Conservation (phyloP, 768 basidiomycete species). For the Coprinopsis strossmayeri region DNA sequence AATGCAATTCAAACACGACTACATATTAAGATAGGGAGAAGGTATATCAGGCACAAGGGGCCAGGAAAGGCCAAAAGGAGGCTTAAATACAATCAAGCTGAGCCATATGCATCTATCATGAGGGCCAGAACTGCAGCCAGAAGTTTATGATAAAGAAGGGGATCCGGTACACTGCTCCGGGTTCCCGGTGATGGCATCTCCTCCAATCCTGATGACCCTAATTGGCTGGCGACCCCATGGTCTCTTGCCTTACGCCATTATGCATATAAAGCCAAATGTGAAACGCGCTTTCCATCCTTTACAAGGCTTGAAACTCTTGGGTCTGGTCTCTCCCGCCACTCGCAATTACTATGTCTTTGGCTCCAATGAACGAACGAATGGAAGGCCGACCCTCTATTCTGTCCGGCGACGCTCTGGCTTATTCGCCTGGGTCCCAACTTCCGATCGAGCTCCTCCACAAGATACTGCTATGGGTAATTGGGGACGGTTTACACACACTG, state of each 20-base stretch:
- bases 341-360: too few relatives aligned
- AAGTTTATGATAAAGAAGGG: not conserved
- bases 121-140: too few relatives aligned
- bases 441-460: slow-evolving; percentile 32
- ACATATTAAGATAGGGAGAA: too few relatives aligned
- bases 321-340: not conserved
- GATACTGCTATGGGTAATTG: slow-evolving; percentile 24
- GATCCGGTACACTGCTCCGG: not conserved
- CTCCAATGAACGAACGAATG: too few relatives aligned
- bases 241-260: not conserved
- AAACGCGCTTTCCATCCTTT: not conserved
- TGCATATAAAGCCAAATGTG: not conserved
- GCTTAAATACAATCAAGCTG: too few relatives aligned
- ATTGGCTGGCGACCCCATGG: not conserved
- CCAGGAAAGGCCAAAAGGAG: too few relatives aligned
- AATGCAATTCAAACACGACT: too few relatives aligned
- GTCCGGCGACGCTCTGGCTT: too few relatives aligned
- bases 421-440: slow-evolving; percentile 12
- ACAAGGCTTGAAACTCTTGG: not conserved
- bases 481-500: slow-evolving; percentile 25
- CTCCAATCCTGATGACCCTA: not conserved
- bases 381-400: too few relatives aligned
- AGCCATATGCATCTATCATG: too few relatives aligned
- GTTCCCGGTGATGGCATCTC: not conserved
- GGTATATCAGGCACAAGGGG: too few relatives aligned